Evolutionary conservation across 2,329 filamentous ascomycete species (phyloP), one percentile per base, ranked within the genome.

Genomic region (Amphichorda felina): DNA sequence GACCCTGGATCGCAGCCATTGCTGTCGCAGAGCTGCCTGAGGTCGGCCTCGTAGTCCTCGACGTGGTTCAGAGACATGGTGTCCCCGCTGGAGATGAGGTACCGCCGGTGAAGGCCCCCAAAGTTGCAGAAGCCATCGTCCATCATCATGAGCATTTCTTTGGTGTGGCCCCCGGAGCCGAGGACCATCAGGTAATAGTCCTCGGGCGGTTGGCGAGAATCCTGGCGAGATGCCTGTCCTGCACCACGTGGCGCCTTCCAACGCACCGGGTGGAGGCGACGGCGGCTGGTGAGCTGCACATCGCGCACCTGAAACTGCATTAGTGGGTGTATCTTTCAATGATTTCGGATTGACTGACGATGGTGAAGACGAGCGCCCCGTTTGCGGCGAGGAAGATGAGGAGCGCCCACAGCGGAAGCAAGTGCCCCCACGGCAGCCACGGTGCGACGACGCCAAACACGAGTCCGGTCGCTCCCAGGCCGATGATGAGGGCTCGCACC

Each of bases 141-240:
- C 46, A 98, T 74, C 64, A 95, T 82, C 50, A 81, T 77, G 42
- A 94, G 68, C 82, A 98, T 94, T 59, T 98, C 91, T 33, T 86
- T 79, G 1, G 91, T 95, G 59, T 98, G 91, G 1, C 91, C 91
- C 22, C 91, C 91, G 3, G 84, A 93, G 35, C 91, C 91, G 17
- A 96, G 79, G 18, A 96, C 79, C 43, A 94, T 72, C 22, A 94
- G 65, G 36, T 87, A 64, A 55, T 88, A 72, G 18, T 60, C 59
- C 4, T 48, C 44, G 13, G 9, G 8, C 4, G 15, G 30, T 9
- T 33, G 27, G 27, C 27, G 38, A 19, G 33, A 26, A 19, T 33
- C 29, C 35, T 27, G 15, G 30, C 22, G 38, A 26, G 33, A n/a
- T n/a, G n/a, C n/a, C n/a, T n/a, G n/a, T 14, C 16, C 11, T 15